Evolutionary conservation across 495 filamentous ascomycete species (phyloP).

Genomic region (Podospora anserina): DNA sequence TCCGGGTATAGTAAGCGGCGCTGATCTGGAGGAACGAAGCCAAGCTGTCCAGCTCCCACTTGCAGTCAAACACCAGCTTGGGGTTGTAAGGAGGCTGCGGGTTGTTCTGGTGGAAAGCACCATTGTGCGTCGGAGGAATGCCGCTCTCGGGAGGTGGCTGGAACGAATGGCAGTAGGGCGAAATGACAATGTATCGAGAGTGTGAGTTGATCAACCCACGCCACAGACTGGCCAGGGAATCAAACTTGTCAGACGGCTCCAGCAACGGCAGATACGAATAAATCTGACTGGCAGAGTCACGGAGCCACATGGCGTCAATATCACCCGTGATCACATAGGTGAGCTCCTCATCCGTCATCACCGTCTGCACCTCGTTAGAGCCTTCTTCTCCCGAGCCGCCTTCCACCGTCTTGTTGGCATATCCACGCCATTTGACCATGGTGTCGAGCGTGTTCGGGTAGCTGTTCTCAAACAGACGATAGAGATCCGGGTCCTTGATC

Average conservation of each 20-base stretch:
- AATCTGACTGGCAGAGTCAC: slow-evolving; percentile 61
- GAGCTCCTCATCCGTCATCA: slow-evolving; percentile 57
- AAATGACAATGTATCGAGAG: slow-evolving; percentile 54
- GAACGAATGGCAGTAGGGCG: slow-evolving; percentile 61
- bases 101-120: slow-evolving; percentile 45
- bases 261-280: slow-evolving; percentile 58
- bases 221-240: slow-evolving; percentile 58
- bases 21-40: slow-evolving; percentile 61
- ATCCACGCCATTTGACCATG: slow-evolving; percentile 59
- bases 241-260: slow-evolving; percentile 45
- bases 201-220: slow-evolving; percentile 60
- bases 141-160: slow-evolving; percentile 56
- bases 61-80: slow-evolving; percentile 58
- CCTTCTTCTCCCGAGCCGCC: slow-evolving; percentile 8
- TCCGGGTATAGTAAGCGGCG: slow-evolving; percentile 54
- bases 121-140: slow-evolving; percentile 47
- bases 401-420: slow-evolving; percentile 36
- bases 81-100: slow-evolving; percentile 50
- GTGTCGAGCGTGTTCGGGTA: slow-evolving; percentile 63
- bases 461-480: slow-evolving; percentile 59
- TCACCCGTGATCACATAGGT: slow-evolving; percentile 64
- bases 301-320: slow-evolving; percentile 66
- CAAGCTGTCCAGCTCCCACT: slow-evolving; percentile 62
- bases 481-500: slow-evolving; percentile 58
- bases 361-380: slow-evolving; percentile 25